Conservation (phyloP, 352 stramenopile genomes). For the Globisporangium sylvaticum region DNA sequence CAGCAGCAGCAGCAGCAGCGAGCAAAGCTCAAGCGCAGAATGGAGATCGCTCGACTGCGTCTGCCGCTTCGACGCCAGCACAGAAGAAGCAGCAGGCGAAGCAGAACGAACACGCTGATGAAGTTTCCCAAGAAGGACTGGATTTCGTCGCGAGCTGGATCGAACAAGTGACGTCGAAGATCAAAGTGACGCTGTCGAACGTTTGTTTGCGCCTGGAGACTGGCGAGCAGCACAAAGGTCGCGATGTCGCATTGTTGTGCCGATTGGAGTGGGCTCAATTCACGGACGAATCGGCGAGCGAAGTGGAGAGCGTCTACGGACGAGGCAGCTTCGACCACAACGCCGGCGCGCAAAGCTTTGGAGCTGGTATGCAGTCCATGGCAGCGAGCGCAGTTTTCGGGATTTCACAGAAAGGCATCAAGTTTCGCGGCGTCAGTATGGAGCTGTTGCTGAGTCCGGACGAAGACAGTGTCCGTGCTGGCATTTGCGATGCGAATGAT, state of each 20-base stretch:
- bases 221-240: slow-evolving; percentile 46
- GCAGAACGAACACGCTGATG: slow-evolving; percentile 48
- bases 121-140: slow-evolving; percentile 85
- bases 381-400: slow-evolving; percentile 75
- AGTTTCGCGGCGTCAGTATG: slow-evolving; percentile 80
- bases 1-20: background rate
- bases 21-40: slow-evolving; percentile 2
- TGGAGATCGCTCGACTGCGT: slow-evolving; percentile 1
- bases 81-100: slow-evolving; percentile 14
- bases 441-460: slow-evolving; percentile 68
- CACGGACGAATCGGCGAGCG: slow-evolving; percentile 75
- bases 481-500: slow-evolving; percentile 27
- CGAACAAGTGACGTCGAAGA: slow-evolving; percentile 87
- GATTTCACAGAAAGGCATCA: slow-evolving; percentile 82
- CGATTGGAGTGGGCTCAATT: slow-evolving; percentile 81
- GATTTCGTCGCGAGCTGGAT: slow-evolving; percentile 90
- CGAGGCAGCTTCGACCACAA: slow-evolving; percentile 34
- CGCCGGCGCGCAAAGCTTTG: slow-evolving; percentile 29
- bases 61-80: background rate
- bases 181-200: slow-evolving; percentile 87
- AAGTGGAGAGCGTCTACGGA: slow-evolving; percentile 72
- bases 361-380: slow-evolving; percentile 64
- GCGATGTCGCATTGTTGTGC: slow-evolving; percentile 67
- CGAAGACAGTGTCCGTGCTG: slow-evolving; percentile 28
- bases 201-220: slow-evolving; percentile 79